Percentiles rank a stretch among this genome's conserved stretches.
phyloP scores from a whole-genome alignment of 139 green algal species.

The Volvox reticuliferus region DNA sequence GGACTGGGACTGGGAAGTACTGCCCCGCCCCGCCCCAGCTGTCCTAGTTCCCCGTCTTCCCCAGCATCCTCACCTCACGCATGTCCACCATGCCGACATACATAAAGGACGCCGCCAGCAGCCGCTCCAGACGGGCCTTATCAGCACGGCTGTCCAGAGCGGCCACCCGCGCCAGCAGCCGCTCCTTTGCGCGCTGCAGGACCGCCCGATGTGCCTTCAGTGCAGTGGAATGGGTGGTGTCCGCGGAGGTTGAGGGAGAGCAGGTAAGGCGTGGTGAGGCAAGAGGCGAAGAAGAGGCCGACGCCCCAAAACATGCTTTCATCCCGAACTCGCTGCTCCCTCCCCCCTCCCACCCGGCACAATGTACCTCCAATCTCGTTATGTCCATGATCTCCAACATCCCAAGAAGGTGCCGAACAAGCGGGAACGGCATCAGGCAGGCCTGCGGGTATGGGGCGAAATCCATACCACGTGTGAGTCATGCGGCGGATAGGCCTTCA shows the following conservation, averaged over 20 bases:
- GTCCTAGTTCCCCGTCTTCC: background rate
- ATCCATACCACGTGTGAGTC: background rate
- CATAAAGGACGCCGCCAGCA: constrained; percentile 68
- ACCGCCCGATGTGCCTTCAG: constrained; percentile 71
- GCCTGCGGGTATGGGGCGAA: background rate
- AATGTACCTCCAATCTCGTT: background rate
- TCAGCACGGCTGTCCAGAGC: constrained; percentile 37
- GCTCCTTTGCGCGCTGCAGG: constrained; percentile 63
- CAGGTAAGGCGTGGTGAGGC: too few species aligned
- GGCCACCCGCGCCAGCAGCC: constrained; percentile 65
- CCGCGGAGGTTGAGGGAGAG: too few species aligned
- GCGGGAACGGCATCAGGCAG: constrained; percentile 61
- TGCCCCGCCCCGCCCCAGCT: background rate
- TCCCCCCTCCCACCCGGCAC: too few species aligned
- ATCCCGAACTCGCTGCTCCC: too few species aligned
- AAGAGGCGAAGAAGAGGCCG: too few species aligned
- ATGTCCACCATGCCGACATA: constrained; percentile 80
- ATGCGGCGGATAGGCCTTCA: too few species aligned
- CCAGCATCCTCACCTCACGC: constrained; percentile 55
- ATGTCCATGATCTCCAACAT: constrained; percentile 73
- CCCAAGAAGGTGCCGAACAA: constrained; percentile 78
- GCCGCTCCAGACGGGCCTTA: constrained; percentile 63
- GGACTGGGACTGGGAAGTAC: too few species aligned
- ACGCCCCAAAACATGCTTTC: too few species aligned
- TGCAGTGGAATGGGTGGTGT: too few species aligned